Conservation (phyloP, 2,329 filamentous ascomycete species). For the Emmonsiellopsis sp. region DNA sequence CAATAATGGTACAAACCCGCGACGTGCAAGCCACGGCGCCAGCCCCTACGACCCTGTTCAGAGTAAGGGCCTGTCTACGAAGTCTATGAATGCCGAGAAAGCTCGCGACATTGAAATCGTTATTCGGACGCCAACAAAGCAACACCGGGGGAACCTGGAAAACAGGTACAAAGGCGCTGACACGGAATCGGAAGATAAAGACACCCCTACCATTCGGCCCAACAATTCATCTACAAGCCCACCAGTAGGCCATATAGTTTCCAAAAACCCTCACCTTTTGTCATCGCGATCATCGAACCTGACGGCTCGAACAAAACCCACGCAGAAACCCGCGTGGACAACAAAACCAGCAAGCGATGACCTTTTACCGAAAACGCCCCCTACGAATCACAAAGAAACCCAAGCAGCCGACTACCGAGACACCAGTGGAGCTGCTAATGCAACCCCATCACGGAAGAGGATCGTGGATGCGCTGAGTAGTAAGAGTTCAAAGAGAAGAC, state of each 20-base stretch:
- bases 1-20: neutral
- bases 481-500: neutral
- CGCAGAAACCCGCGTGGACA: neutral
- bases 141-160: neutral
- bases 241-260: neutral
- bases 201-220: neutral
- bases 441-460: conserved; percentile 21
- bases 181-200: neutral
- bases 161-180: neutral
- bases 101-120: conserved; percentile 6
- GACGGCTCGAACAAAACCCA: neutral
- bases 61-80: neutral
- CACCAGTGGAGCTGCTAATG: neutral
- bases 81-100: neutral
- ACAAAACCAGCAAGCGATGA: neutral
- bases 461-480: conserved; percentile 24
- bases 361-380: neutral
- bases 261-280: neutral
- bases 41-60: neutral
- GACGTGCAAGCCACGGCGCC: neutral
- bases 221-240: neutral
- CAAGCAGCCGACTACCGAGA: neutral
- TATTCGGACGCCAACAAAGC: conserved; percentile 5
- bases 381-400: neutral
- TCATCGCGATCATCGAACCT: neutral